These are phyloP conservation scores for Taphrina pruni DNA, from an alignment of 1,139 yeast genomes.

Conservation along the genomic window DNA sequence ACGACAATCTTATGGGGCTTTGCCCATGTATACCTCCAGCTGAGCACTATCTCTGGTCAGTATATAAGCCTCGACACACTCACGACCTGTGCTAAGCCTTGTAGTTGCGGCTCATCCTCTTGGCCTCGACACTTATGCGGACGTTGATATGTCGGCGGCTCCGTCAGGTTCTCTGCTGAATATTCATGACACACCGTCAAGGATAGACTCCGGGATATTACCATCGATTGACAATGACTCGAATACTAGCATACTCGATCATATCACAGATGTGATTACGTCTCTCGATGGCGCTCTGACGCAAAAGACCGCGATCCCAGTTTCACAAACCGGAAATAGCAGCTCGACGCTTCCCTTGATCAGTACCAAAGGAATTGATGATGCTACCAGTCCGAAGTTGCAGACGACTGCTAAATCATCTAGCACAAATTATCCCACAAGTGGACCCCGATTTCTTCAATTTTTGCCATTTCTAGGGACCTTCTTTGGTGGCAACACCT, in stretches of 20 bases:
- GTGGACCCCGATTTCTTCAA: background rate
- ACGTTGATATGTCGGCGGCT: too few species aligned
- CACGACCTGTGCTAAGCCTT: background rate
- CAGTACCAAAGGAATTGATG: background rate
- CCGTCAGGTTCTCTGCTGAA: background rate
- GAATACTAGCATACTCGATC: background rate
- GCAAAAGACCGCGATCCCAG: background rate
- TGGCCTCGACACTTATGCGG: background rate
- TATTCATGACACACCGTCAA: background rate
- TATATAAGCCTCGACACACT: background rate
- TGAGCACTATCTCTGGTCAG: background rate
- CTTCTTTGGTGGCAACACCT: background rate
- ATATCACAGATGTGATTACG: background rate
- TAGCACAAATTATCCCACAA: background rate
- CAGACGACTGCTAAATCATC: background rate
- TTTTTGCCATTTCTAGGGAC: conserved; percentile 9
- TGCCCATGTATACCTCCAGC: background rate
- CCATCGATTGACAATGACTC: background rate
- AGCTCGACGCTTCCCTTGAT: background rate
- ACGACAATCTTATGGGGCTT: background rate
- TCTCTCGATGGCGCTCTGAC: background rate
- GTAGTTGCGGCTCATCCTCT: background rate
- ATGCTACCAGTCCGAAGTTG: too few species aligned
- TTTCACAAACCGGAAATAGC: background rate
- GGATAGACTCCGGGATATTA: too few species aligned